Conservation (phyloP, 2,329 filamentous ascomycete species). For the Colletotrichum gigasporum region DNA sequence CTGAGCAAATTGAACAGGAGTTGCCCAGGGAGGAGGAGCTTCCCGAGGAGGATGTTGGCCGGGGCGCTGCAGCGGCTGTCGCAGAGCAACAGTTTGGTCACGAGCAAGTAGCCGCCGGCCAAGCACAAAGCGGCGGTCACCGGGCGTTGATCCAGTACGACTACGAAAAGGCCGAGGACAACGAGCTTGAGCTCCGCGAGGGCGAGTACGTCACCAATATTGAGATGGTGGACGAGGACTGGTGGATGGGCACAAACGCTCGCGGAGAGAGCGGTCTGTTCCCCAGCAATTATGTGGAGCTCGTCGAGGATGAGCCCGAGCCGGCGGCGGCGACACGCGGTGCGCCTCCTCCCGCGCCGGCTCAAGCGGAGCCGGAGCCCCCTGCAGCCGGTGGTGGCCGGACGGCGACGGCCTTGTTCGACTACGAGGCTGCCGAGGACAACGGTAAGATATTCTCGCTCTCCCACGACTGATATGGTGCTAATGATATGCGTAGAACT, state of each 20-base stretch:
- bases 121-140: constrained; percentile 61
- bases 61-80: constrained; percentile 66
- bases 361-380: constrained; percentile 49
- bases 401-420: constrained; percentile 87
- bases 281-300: constrained; percentile 96
- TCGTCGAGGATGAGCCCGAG: constrained; percentile 70
- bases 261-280: constrained; percentile 89
- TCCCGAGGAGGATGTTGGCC: constrained; percentile 66
- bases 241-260: constrained; percentile 96
- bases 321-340: constrained; percentile 48
- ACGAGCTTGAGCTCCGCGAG: constrained; percentile 91
- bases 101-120: constrained; percentile 45
- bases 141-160: constrained; percentile 89
- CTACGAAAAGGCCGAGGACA: constrained; percentile 97
- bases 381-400: constrained; percentile 53
- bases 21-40: constrained; percentile 73
- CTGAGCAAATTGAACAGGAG: constrained; percentile 68
- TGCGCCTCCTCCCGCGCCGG: constrained; percentile 41
- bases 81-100: constrained; percentile 56
- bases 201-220: constrained; percentile 91
- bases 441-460: constrained; percentile 69
- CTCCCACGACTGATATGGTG: background rate
- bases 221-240: constrained; percentile 97
- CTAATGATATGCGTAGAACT: constrained; percentile 57
- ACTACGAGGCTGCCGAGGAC: constrained; percentile 97